Percentiles rank a stretch among this genome's conserved stretches.
phyloP scores from a whole-genome alignment of 2,329 filamentous ascomycete genomes.

The Didymella pinodella region DNA sequence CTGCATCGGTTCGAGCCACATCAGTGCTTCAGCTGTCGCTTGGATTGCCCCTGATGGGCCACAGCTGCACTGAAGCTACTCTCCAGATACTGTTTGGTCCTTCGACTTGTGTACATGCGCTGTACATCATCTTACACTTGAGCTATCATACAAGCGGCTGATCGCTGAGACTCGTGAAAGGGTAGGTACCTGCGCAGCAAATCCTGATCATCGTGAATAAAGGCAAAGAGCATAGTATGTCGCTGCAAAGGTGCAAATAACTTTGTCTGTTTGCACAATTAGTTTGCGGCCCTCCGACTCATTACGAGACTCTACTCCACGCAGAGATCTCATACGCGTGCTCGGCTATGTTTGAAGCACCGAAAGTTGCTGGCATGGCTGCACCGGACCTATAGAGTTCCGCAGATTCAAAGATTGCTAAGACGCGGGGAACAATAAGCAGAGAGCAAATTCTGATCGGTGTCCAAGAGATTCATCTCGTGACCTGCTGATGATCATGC shows the following conservation, averaged over 20 bases:
- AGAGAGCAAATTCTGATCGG: neutral
- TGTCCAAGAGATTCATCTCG: neutral
- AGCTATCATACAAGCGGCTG: neutral
- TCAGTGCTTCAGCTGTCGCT: neutral
- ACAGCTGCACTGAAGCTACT: neutral
- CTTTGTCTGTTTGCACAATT: neutral
- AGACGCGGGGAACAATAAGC: neutral
- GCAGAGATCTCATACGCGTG: neutral
- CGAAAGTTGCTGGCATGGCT: neutral
- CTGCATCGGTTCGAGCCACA: neutral
- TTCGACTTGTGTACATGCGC: neutral
- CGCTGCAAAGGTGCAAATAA: neutral
- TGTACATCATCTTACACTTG: neutral
- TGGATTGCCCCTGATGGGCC: neutral
- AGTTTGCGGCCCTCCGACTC: neutral
- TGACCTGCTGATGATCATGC: neutral
- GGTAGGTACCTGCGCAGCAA: neutral
- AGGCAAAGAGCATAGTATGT: neutral
- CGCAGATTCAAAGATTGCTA: neutral
- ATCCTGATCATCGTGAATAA: neutral
- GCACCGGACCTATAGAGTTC: neutral
- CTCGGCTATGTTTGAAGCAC: neutral
- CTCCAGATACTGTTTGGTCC: neutral
- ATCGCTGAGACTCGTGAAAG: neutral
- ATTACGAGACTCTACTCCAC: neutral